phyloP scores from a whole-genome alignment of 208 protist species.

The Wallacemonas sp. region DNA sequence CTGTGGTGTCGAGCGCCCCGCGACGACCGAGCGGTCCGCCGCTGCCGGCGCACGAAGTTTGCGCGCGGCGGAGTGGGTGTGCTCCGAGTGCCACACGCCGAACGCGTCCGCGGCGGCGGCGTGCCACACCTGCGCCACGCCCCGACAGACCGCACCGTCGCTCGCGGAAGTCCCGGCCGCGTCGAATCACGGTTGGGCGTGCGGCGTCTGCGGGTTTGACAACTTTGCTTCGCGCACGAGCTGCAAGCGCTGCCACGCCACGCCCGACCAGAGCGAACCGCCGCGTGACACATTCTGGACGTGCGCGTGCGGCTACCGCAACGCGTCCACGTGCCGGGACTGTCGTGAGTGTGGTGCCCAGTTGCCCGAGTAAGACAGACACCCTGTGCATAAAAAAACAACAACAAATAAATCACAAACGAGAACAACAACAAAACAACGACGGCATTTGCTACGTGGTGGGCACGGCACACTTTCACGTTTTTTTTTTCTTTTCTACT shows the following conservation, averaged over 20 bases:
- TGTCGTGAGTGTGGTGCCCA: conserved; percentile 33
- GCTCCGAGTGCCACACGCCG: conserved; percentile 34
- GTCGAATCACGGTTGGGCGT: not conserved
- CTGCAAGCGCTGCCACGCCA: conserved; percentile 46
- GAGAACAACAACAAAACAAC: no score
- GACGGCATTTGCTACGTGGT: no score
- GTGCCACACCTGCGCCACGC: conserved; percentile 31
- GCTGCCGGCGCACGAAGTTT: no score
- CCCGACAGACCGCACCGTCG: not conserved
- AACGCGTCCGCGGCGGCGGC: conserved; percentile 12
- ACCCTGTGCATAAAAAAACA: not conserved
- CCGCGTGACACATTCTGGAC: conserved; percentile 31
- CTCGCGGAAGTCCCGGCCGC: not conserved
- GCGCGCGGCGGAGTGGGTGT: conserved; percentile 32
- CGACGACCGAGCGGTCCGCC: not conserved
- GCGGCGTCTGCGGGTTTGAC: conserved; percentile 23
- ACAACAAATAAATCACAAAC: not conserved
- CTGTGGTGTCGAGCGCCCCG: conserved; percentile 19
- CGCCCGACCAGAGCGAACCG: not conserved
- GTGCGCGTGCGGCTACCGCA: conserved; percentile 52
- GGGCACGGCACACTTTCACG: no score
- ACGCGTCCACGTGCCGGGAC: conserved; percentile 29
- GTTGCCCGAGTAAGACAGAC: not conserved
- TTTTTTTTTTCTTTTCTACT: no score
- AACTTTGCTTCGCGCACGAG: conserved; percentile 46